phyloP scores from a whole-genome alignment of 2,329 filamentous ascomycete species.

The Trichoderma asperellum region DNA sequence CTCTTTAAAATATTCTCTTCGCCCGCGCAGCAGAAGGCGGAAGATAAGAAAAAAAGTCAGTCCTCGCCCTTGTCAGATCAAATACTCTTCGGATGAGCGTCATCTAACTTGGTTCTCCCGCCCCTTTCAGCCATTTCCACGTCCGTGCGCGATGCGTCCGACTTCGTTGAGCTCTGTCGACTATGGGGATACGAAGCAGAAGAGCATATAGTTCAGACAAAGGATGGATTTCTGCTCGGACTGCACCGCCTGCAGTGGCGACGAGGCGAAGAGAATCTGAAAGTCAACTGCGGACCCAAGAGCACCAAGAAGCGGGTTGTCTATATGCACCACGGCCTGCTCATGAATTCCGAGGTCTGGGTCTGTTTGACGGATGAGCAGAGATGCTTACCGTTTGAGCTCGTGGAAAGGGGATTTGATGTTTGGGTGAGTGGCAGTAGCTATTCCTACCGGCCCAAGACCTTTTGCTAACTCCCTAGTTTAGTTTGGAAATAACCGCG shows the following conservation, averaged over 20 bases:
- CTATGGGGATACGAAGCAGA: conserved; percentile 92
- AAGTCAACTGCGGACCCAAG: conserved; percentile 72
- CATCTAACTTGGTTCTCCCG: conserved; percentile 33
- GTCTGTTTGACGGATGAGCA: conserved; percentile 87
- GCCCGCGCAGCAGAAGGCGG: conserved; percentile 68
- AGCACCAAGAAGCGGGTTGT: conserved; percentile 81
- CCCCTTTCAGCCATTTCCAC: conserved; percentile 61
- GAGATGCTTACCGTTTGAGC: conserved; percentile 82
- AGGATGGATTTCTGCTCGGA: conserved; percentile 89
- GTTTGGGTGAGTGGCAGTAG: conserved; percentile 72
- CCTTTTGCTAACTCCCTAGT: neutral
- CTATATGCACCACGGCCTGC: conserved; percentile 91
- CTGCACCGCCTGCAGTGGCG: conserved; percentile 84
- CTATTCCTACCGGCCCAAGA: neutral
- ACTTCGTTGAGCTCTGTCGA: conserved; percentile 92
- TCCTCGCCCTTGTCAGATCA: neutral
- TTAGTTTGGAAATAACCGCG: conserved; percentile 91
- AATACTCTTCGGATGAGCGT: neutral
- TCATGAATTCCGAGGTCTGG: conserved; percentile 99
- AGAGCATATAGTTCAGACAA: conserved; percentile 93
- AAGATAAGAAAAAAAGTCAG: conserved; percentile 67
- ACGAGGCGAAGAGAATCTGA: conserved; percentile 76
- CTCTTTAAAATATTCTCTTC: conserved; percentile 81
- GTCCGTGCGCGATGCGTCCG: conserved; percentile 82
- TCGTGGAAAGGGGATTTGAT: conserved; percentile 91